Conservation (phyloP, 108 stramenopile genomes). For the Licmophora abbreviata region DNA sequence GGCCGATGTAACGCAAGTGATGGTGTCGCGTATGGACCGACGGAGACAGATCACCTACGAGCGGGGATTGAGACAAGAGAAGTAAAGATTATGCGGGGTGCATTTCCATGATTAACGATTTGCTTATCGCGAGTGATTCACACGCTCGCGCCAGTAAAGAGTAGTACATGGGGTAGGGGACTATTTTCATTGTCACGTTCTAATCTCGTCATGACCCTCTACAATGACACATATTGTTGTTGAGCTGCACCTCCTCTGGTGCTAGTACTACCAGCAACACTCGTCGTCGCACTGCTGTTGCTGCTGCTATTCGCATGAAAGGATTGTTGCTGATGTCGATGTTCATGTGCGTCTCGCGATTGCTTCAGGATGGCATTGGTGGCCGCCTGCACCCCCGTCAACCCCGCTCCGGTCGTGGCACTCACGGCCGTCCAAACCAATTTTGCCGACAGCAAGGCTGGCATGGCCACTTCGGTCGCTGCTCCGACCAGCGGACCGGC, state of each 20-base stretch:
- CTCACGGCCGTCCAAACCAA: slow-evolving; percentile 57
- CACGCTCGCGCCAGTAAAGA: too few species aligned
- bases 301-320: slow-evolving; percentile 6
- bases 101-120: too few species aligned
- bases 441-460: slow-evolving; percentile 53
- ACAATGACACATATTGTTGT: too few species aligned
- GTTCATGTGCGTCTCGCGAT: slow-evolving; percentile 2
- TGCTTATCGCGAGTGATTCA: too few species aligned
- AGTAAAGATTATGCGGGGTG: neutral
- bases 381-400: slow-evolving; percentile 60
- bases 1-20: slow-evolving; percentile 53
- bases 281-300: too few species aligned
- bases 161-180: too few species aligned
- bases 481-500: slow-evolving; percentile 56
- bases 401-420: slow-evolving; percentile 49
- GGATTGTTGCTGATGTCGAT: neutral
- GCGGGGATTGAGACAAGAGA: neutral
- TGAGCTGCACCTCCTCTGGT: too few species aligned
- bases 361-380: slow-evolving; percentile 45
- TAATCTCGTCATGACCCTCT: too few species aligned
- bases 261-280: too few species aligned
- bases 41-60: slow-evolving; percentile 44
- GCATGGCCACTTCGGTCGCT: slow-evolving; percentile 48
- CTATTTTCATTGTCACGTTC: too few species aligned
- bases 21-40: slow-evolving; percentile 51